Percentiles rank a stretch among this genome's conserved stretches.
Conservation (phyloP, 2,329 filamentous ascomycete species). For the Aspergillus sp. region DNA sequence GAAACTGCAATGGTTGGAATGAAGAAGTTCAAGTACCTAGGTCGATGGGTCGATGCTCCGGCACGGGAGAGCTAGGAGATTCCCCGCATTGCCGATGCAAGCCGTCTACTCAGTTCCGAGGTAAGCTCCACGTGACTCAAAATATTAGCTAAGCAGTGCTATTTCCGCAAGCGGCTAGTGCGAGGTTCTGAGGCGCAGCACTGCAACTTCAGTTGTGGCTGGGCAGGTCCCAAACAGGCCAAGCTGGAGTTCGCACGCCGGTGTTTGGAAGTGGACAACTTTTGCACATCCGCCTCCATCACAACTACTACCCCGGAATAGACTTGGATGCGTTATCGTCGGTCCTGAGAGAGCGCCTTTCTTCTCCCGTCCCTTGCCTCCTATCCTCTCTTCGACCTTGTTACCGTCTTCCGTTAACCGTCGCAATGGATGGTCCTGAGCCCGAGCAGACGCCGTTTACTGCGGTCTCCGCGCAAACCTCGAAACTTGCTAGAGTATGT, state of each 20-base stretch:
- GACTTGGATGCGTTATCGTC: background rate
- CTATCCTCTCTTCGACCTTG: background rate
- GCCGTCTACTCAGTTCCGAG: constrained; percentile 6
- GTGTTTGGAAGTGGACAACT: constrained; percentile 32
- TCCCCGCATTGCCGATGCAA: constrained; percentile 13
- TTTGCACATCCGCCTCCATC: constrained; percentile 22
- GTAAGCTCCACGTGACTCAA: background rate
- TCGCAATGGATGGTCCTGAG: constrained; percentile 77
- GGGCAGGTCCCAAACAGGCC: constrained; percentile 10
- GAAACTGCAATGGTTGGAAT: background rate
- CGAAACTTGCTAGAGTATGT: constrained; percentile 45
- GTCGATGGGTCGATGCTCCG: background rate
- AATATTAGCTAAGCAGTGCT: background rate
- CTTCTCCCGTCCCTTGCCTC: background rate
- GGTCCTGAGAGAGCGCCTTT: constrained; percentile 6
- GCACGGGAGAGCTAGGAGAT: background rate
- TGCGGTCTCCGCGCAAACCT: constrained; percentile 81
- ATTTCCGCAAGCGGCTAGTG: background rate
- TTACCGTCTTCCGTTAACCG: background rate
- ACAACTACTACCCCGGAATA: constrained; percentile 2
- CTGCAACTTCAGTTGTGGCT: constrained; percentile 18
- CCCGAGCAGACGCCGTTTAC: constrained; percentile 89
- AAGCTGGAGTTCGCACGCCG: constrained; percentile 10
- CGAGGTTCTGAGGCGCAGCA: constrained; percentile 15
- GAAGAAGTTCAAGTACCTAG: background rate